A percentile compares a stretch with the other conserved stretches of the same genome.
Conservation (phyloP, 148 eudicot species). For the Chenopodium album region DNA sequence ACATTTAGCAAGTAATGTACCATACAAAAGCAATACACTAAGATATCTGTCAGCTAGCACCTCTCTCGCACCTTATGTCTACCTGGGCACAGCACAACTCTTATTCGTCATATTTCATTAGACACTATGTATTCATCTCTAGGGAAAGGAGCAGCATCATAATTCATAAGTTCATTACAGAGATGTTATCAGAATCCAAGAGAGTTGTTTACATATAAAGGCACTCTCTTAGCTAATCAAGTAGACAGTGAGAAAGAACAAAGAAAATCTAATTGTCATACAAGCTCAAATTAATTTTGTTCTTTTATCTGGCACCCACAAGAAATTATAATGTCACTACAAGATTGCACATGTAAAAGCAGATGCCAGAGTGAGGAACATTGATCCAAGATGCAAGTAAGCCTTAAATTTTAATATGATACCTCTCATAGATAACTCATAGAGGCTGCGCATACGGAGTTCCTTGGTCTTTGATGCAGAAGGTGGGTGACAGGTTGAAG, state of each 20-base stretch:
- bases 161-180: not conserved
- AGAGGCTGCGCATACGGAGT: constrained; percentile 51
- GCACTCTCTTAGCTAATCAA: not conserved
- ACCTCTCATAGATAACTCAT: constrained; percentile 57
- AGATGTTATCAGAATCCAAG: not conserved
- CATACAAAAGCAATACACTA: not conserved
- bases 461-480: constrained; percentile 41
- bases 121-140: not conserved
- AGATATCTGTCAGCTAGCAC: not conserved
- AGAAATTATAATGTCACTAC: not conserved
- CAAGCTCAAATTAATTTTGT: not conserved
- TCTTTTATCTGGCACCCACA: not conserved
- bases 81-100: not conserved
- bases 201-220: not conserved
- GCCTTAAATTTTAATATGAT: constrained; percentile 4
- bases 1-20: not conserved
- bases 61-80: not conserved
- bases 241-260: not conserved
- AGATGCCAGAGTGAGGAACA: constrained; percentile 1
- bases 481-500: constrained; percentile 4
- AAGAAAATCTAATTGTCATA: not conserved
- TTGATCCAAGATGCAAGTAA: not conserved
- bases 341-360: not conserved
- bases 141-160: not conserved
- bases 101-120: not conserved